Conservation (phyloP, 192 early-diverging fungal genomes). For the Podila clonocystis region DNA sequence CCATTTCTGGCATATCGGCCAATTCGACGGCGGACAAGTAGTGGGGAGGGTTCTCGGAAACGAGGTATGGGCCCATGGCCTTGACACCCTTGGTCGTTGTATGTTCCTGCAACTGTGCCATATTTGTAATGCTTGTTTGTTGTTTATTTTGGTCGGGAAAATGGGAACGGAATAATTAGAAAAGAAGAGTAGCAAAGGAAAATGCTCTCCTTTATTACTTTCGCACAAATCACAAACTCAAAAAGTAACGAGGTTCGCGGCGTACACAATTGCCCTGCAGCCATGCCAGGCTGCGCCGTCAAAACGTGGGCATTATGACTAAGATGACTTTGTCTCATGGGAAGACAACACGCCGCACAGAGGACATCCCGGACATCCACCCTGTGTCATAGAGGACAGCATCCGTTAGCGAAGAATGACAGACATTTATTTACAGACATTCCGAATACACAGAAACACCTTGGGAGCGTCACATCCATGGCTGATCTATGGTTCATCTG, state of each 20-base stretch:
- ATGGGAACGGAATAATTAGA: not conserved
- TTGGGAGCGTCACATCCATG: not conserved
- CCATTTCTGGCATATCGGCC: conserved; percentile 30
- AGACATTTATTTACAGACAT: too few species aligned
- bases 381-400: too few species aligned
- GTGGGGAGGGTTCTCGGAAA: conserved; percentile 25
- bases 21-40: conserved; percentile 30
- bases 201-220: not conserved
- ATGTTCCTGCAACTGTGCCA: not conserved
- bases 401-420: too few species aligned
- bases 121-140: not conserved
- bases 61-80: conserved; percentile 25
- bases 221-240: not conserved
- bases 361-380: too few species aligned
- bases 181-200: not conserved
- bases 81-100: not conserved
- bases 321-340: too few species aligned
- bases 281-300: not conserved
- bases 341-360: too few species aligned
- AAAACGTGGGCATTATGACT: too few species aligned
- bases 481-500: not conserved
- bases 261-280: not conserved
- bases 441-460: not conserved
- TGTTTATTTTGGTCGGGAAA: not conserved
- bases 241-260: not conserved